Percentiles rank a stretch among this genome's conserved stretches.
phyloP scores from a whole-genome alignment of 2,329 filamentous ascomycete species.

The Ilyonectria sp. region DNA sequence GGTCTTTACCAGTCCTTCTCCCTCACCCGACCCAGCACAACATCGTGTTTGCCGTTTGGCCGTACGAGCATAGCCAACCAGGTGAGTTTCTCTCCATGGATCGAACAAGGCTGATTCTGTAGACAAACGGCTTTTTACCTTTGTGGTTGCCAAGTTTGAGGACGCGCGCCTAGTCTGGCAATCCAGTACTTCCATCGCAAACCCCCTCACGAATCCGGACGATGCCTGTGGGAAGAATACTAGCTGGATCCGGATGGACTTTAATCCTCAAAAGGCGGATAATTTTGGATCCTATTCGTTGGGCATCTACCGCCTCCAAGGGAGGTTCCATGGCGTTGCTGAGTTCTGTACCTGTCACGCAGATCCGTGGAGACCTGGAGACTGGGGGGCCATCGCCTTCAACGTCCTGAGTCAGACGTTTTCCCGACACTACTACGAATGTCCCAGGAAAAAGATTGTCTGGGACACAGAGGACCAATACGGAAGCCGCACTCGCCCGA shows the following conservation, averaged over 20 bases:
- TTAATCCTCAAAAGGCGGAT: slow-evolving; percentile 34
- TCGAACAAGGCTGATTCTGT: background rate
- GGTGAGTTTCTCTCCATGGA: slow-evolving; percentile 15
- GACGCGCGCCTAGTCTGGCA: slow-evolving; percentile 23
- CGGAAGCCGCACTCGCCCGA: background rate
- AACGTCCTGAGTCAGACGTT: slow-evolving; percentile 39
- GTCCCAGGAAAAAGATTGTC: slow-evolving; percentile 13
- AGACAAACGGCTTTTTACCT: slow-evolving; percentile 23
- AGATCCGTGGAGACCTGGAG: slow-evolving; percentile 19
- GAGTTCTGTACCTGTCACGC: slow-evolving; percentile 24
- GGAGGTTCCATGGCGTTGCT: background rate
- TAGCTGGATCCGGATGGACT: background rate
- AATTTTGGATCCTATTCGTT: slow-evolving; percentile 36
- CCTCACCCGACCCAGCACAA: slow-evolving; percentile 40
- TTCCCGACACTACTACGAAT: slow-evolving; percentile 27
- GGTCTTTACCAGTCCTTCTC: slow-evolving; percentile 39
- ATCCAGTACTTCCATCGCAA: slow-evolving; percentile 23
- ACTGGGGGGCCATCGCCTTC: slow-evolving; percentile 37
- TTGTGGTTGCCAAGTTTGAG: slow-evolving; percentile 35
- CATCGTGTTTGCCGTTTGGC: slow-evolving; percentile 37
- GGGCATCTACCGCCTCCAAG: slow-evolving; percentile 28
- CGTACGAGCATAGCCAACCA: slow-evolving; percentile 1
- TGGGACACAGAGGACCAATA: slow-evolving; percentile 16
- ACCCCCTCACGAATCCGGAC: slow-evolving; percentile 20
- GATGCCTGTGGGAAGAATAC: slow-evolving; percentile 7